Conservation (phyloP, 805 yeast species). For the Teunomyces tritomae region DNA sequence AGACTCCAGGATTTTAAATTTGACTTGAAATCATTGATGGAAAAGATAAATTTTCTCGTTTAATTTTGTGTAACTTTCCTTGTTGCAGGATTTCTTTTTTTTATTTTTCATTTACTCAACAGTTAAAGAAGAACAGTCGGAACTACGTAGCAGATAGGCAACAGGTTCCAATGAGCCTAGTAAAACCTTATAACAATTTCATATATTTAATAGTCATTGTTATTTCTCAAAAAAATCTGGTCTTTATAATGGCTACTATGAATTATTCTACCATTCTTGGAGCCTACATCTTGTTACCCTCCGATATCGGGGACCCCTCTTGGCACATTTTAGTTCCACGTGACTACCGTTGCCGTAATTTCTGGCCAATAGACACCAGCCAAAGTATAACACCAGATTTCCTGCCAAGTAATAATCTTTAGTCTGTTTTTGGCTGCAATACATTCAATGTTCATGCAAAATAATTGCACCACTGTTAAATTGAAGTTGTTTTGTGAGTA, state of each 20-base stretch:
- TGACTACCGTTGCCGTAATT: neutral
- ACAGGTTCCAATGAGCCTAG: no score
- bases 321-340: neutral
- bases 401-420: no score
- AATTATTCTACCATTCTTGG: neutral
- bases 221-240: neutral
- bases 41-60: slow-evolving; percentile 10
- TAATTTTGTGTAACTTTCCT: slow-evolving; percentile 5
- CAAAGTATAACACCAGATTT: neutral
- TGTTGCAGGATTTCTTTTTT: neutral
- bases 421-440: no score
- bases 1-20: neutral
- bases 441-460: no score
- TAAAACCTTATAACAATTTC: neutral
- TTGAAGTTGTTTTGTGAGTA: no score
- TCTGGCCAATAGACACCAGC: neutral
- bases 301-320: neutral
- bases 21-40: slow-evolving; percentile 7
- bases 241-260: neutral
- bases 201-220: neutral
- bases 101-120: neutral
- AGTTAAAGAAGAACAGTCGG: no score
- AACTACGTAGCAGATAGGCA: no score
- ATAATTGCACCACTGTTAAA: no score
- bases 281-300: neutral